phyloP scores from a whole-genome alignment of 1,284 basidiomycete species.

The Singerocomus rubriflavus region DNA sequence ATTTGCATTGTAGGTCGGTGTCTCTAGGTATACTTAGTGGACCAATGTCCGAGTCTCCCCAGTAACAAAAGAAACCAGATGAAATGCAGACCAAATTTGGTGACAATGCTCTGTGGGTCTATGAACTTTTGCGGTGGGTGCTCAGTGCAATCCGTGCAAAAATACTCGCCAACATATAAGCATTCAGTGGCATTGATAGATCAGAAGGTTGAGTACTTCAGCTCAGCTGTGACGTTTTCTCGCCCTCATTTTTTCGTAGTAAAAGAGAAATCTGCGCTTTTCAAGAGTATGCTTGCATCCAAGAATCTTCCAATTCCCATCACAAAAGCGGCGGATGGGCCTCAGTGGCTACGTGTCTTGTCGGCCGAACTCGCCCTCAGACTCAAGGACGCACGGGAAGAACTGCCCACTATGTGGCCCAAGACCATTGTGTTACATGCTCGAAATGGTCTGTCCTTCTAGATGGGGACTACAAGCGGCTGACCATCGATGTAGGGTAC shows the following conservation, averaged over 20 bases:
- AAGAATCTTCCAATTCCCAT: constrained; percentile 87
- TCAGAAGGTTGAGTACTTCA: constrained; percentile 64
- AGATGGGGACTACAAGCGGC: not conserved
- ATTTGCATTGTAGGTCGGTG: constrained; percentile 38
- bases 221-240: not conserved
- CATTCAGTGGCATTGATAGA: constrained; percentile 79
- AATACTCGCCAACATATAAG: not conserved
- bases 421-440: constrained; percentile 83
- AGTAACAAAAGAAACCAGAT: constrained; percentile 37
- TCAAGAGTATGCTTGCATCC: constrained; percentile 91
- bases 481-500: constrained; percentile 47
- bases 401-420: constrained; percentile 82
- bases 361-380: constrained; percentile 87
- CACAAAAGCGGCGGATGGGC: constrained; percentile 67
- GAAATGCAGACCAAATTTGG: constrained; percentile 86
- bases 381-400: constrained; percentile 77
- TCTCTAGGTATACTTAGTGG: constrained; percentile 40
- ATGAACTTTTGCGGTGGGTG: constrained; percentile 70
- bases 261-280: constrained; percentile 77
- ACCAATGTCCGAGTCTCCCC: not conserved
- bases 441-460: constrained; percentile 51
- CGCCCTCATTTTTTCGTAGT: constrained; percentile 45
- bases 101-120: constrained; percentile 86
- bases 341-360: constrained; percentile 89
- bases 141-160: not conserved